Evolutionary conservation across 495 filamentous ascomycete genomes (phyloP).

Genomic region (Parathielavia appendiculata): DNA sequence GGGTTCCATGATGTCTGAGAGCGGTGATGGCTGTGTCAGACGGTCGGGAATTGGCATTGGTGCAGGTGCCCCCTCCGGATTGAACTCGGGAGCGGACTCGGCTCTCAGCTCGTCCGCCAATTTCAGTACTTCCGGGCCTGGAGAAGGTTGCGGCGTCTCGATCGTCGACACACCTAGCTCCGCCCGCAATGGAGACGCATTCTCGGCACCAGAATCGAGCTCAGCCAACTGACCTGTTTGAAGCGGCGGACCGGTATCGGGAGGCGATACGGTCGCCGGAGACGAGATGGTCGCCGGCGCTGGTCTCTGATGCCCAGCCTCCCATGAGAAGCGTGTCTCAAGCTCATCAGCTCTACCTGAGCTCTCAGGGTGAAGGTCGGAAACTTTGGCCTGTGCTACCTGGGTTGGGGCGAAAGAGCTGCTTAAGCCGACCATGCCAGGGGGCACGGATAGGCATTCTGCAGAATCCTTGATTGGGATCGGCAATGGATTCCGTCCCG

Average conservation of each 20-base stretch:
- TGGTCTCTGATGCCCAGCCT: slow-evolving; percentile 22
- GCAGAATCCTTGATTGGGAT: not conserved
- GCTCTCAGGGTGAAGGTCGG: not conserved
- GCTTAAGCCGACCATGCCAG: not conserved
- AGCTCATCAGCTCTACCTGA: slow-evolving; percentile 3
- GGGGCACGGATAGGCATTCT: not conserved
- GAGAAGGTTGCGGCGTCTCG: not conserved
- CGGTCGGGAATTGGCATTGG: slow-evolving; percentile 22
- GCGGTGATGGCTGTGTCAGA: slow-evolving; percentile 32
- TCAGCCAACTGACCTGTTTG: slow-evolving; percentile 5
- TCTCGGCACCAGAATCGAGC: slow-evolving; percentile 7
- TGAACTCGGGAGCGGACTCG: slow-evolving; percentile 8
- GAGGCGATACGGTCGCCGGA: not conserved
- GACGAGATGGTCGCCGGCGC: not conserved
- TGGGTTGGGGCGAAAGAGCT: not conserved
- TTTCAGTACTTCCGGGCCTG: not conserved
- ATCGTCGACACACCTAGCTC: not conserved
- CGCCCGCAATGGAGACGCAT: not conserved
- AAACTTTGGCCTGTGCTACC: not conserved
- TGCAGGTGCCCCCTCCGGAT: slow-evolving; percentile 23
- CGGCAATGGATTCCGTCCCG: not conserved
- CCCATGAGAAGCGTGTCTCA: slow-evolving; percentile 27
- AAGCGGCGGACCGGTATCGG: too few species aligned
- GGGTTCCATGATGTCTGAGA: slow-evolving; percentile 27
- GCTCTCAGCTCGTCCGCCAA: slow-evolving; percentile 4